A percentile compares a stretch with the other conserved stretches of the same genome.
Conservation (phyloP, 2,329 filamentous ascomycete species). For the Emmonsia crescens region DNA sequence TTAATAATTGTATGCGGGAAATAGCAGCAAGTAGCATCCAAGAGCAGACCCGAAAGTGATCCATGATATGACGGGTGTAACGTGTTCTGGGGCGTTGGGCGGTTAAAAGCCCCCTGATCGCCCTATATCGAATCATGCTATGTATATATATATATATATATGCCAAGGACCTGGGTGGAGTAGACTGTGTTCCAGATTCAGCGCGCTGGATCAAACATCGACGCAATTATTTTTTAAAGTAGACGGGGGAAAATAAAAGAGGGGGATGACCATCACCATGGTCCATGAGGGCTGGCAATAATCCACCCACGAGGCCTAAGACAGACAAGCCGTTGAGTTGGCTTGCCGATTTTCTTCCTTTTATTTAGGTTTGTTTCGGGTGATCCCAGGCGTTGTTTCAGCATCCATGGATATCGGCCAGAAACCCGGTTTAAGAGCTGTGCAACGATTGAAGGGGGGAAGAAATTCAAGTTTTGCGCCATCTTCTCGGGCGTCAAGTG, state of each 20-base stretch:
- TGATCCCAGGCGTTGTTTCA: background rate
- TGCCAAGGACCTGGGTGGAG: background rate
- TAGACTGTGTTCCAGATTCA: background rate
- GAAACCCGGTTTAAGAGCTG: background rate
- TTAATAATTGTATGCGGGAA: background rate
- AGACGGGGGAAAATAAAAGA: too few relatives aligned
- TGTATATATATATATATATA: too few relatives aligned
- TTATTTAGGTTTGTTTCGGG: background rate
- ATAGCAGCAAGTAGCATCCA: too few relatives aligned
- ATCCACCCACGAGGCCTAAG: too few relatives aligned
- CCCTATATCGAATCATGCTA: background rate
- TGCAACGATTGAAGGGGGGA: background rate
- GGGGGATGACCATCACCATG: too few relatives aligned
- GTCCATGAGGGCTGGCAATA: too few relatives aligned
- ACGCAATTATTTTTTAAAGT: too few relatives aligned
- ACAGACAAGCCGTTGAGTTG: background rate
- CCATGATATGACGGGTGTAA: background rate
- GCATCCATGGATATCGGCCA: background rate
- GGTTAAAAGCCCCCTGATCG: too few relatives aligned
- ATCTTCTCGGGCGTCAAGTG: background rate
- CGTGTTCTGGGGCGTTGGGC: background rate
- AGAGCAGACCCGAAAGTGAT: too few relatives aligned
- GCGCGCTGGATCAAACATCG: too few relatives aligned
- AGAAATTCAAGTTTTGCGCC: background rate
- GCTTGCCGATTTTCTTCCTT: background rate